Base-by-base conservation (phyloP, 768 basidiomycete species). In the Mycena pura region DNA sequence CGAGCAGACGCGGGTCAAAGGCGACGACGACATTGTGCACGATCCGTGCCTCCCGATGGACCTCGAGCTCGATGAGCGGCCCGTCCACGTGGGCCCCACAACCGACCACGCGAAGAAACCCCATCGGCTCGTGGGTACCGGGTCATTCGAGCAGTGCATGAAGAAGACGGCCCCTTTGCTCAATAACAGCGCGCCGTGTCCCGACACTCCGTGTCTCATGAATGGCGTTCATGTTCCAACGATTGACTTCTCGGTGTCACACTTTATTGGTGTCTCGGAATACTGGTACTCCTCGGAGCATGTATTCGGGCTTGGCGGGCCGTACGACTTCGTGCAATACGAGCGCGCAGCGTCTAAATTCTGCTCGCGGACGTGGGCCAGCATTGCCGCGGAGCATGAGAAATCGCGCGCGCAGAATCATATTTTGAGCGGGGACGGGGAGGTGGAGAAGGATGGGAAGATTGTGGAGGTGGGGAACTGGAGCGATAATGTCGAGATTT, bases 201-300 rank as follows among this genome's bases (percentile, higher is more conserved):
- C 87, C 2, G 90, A 93, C 68, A 75, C 83, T 0, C 92, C 93
- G 0, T 99, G 96, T 75, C 83, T 96, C 15, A 98, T 99, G 84
- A 91, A 96, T 68, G 97, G 96, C 21, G 86, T 98, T 0, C 89
- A 94, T 44, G 95, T 95, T 13, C 96, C 97, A 6, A 85, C 88
- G 1, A 98, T 99, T 70, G 93, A 99, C 77, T 99, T 99, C 74
- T 85, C 86, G 36, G 93, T 89, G 31, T 93, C 93, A 13, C 91
- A 90, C 55, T 99, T 99, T 74, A 97, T 99, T 68, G 97, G 97
- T 3, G 89, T 99, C 36, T 96, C 94, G 14, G 97, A 99, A 74
- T 99, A 99, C 73, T 99, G 96, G 96, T 99, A 98, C 76, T 98
- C 96, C 24, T 94, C 95, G 10, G 95, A 99, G 68, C 95, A 99